Evolutionary conservation across 257 asterid species (phyloP), one percentile per base, ranked within the genome.

Genomic region (Nicotiana undulata): DNA sequence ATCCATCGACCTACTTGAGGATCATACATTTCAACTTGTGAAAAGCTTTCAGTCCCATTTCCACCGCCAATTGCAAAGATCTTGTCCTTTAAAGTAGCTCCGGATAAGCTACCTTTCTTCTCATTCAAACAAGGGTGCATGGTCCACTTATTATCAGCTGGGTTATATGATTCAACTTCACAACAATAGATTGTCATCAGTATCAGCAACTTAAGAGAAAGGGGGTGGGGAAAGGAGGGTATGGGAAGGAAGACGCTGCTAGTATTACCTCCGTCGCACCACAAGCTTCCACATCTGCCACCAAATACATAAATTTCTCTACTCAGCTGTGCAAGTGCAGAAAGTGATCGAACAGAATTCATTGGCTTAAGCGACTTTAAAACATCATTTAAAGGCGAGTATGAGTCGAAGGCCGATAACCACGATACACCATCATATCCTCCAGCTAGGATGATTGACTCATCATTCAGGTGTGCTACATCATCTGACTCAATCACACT

Each of bases 111-210:
- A 75, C 97, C 94, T 77, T 85, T 93, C 82, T 78, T 83, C 82
- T 79, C 85, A 81, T 81, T 89, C 84, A 95, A 83, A 80, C 93
- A 72, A 64, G 96, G 90, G 63, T 86, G 85, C 66, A 17, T 32
- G 70, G 87, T 89, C 98, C 97, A 95, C 84, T 85, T 85, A 80
- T 95, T 79, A 64, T 85, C 68, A 15, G 58, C 85, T 28, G 87
- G 87, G 87, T 92, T 88, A 84, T 93, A 95, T 22, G 96, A 91
- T 84, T 95, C 97, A 90, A 90, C 99, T 95, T 85, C 93, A 88
- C 80, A 83, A 60, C 74, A 66, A 46, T 24, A 46, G 78, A 15
- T 16, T 72, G 22, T 13, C 60, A 15, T 46, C 37, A 46, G 78
- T 72, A 46, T 24, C 78, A 72, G 9, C 24, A 72, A 72, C 40